Base-by-base conservation (phyloP, 2,329 filamentous ascomycete genomes). In the Botrytis deweyae region DNA sequence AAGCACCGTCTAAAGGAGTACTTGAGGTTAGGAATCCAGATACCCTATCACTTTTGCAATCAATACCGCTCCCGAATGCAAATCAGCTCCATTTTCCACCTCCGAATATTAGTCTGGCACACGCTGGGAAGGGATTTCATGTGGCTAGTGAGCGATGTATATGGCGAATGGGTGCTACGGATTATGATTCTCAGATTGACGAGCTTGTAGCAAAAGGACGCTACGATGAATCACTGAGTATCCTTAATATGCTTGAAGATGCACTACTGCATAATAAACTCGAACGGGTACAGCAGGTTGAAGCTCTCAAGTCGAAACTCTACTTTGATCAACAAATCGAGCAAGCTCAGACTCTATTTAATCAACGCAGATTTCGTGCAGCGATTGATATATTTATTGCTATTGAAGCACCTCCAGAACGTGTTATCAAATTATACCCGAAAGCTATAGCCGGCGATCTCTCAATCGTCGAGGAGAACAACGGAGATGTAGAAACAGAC, bases 121-220 rank as follows among this genome's bases (percentile, higher is more conserved):
- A 99, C 83, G 95, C 94, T 0, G 96, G 93, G 5, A 99, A 99
- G 81, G 95, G 95, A 0, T 99, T 99, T 79, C 88, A 98, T 74
- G 94, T 98, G 70, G 92, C 92, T 33, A 98, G 95, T 80, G 96
- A 98, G 73, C 88, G 96, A 63, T 92, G 88, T 49, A 93, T 99
- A 55, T 99, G 96, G 96, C 92, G 96, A 78, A 98, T 99, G 96
- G 93, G 91, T 76, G 93, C 95, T 5, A 90, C 95, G 55, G 92
- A 95, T 77, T 99, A 99, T 80, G 93, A 97, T 81, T 90, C 91
- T 3, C 96, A 99, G 81, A 90, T 98, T 36, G 89, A 94, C 74
- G 90, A 96, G 77, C 87, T 99, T 40, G 90, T 97, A 1, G 88
- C 90, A 33, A 89, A 88, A 74, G 89, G 88, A 16, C 88, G 89